phyloP scores from a whole-genome alignment of 768 basidiomycete species.

The Paxillus rubicundulus region DNA sequence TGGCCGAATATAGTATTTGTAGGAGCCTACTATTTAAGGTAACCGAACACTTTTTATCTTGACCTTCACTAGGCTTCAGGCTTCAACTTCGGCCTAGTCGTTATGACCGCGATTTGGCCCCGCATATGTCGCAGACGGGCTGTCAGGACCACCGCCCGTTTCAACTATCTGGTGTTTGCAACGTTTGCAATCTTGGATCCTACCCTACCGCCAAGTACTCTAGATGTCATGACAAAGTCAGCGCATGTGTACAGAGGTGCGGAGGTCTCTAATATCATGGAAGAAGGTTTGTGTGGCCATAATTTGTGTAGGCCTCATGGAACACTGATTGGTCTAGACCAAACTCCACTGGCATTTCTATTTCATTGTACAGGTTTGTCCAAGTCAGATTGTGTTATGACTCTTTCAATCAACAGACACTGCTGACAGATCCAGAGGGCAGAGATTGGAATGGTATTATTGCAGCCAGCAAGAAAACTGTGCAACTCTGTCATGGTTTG shows the following conservation, averaged over 20 bases:
- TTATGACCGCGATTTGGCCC: constrained; percentile 50
- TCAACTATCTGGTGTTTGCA: constrained; percentile 67
- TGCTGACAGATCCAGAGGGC: constrained; percentile 52
- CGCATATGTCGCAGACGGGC: constrained; percentile 55
- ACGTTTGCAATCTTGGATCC: constrained; percentile 69
- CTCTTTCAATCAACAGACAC: not conserved
- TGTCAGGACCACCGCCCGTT: constrained; percentile 73
- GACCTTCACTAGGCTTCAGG: not conserved
- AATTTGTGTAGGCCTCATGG: no score
- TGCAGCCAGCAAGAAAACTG: constrained; percentile 29
- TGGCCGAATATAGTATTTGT: no score
- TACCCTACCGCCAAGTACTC: constrained; percentile 45
- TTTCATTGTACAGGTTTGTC: constrained; percentile 73
- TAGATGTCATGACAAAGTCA: constrained; percentile 55
- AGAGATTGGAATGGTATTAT: constrained; percentile 81
- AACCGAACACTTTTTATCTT: constrained; percentile 1
- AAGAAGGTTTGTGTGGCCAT: constrained; percentile 50
- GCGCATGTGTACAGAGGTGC: constrained; percentile 63
- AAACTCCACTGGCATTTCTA: constrained; percentile 57
- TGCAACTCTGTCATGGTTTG: constrained; percentile 46
- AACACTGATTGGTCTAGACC: constrained; percentile 45
- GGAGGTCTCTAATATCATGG: constrained; percentile 67
- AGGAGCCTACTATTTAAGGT: no score
- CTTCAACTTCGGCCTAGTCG: not conserved
- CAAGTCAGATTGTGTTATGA: not conserved